Conservation (phyloP, 164 flowering plant genomes). For the Vitis riparia region DNA sequence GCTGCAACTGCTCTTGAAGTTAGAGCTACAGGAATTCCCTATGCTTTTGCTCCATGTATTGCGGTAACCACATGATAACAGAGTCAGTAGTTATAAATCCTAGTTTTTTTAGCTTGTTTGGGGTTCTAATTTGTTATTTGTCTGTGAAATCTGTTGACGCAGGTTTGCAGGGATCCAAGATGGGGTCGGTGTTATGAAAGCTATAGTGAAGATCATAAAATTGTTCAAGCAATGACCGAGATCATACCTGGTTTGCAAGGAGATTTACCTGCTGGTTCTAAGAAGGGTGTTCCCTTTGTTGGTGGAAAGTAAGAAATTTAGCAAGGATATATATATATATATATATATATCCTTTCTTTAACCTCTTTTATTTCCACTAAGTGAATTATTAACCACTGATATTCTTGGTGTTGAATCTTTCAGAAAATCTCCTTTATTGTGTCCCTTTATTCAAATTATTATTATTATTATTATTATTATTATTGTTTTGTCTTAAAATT, state of each 20-base stretch:
- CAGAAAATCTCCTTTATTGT: no score
- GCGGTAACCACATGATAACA: conserved; percentile 33
- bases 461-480: no score
- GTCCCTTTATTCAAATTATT: no score
- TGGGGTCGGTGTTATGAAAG: conserved; percentile 73
- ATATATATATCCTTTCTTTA: no score
- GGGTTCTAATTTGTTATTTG: neutral
- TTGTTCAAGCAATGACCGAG: conserved; percentile 55
- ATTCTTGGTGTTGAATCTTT: no score
- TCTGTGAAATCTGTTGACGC: neutral
- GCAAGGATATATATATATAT: no score
- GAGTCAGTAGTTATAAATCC: neutral
- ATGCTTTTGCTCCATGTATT: conserved; percentile 61
- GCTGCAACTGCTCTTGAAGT: no score
- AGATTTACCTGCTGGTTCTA: conserved; percentile 29
- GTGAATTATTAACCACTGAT: no score
- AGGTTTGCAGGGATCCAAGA: conserved; percentile 71
- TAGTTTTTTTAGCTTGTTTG: neutral
- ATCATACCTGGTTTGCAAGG: conserved; percentile 60
- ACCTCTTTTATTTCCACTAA: no score
- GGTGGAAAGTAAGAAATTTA: conserved; percentile 42
- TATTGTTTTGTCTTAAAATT: no score
- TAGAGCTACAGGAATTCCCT: conserved; percentile 51
- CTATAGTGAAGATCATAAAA: conserved; percentile 50
- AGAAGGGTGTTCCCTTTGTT: conserved; percentile 44